Evolutionary conservation across 441 rosid genomes (phyloP), one percentile per base, ranked within the genome.

Genomic region (Brassica balearica): DNA sequence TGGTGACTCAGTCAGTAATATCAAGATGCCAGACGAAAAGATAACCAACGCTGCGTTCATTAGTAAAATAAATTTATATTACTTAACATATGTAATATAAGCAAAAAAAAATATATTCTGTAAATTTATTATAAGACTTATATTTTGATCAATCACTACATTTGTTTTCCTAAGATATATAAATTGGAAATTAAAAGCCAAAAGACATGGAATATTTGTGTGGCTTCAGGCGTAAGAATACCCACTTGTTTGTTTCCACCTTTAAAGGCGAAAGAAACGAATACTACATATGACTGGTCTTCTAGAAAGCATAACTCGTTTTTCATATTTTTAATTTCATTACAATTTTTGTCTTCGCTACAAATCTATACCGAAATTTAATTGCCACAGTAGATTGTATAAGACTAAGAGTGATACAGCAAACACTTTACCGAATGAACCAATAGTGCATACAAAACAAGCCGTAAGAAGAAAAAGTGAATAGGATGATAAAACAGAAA

Each of bases 201-300:
- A 48, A 48, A 48, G 6, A 7, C 56, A 5, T 48, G 56, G 56
- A 48, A 48, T 14, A 48, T 48, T 11, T 48, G 56, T 48, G 56
- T 48, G 17, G 56, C 56, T n/a, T 48, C 56, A 48, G 56, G 56
- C 56, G 56, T 48, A 48, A 48, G 56, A 48, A n/a, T 46, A 12
- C 15, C 56, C 56, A 12, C 56, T 48, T n/a, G 56, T 48, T 48
- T 48, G 56, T 48, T 48, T 48, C 56, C 56, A 48, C 56, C 17
- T 48, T 48, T 48, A 48, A 4, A 48, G 56, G 56, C 56, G 56
- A 48, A 46, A 5, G 8, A 48, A 48, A 48, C 17, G 56, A 48
- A n/a, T 48, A 48, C n/a, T n/a, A 48, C 55, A 48, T n/a, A 12
- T 48, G 17, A 48, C 56, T 48, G 6, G 56, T 48, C 56, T 48